phyloP scores from a whole-genome alignment of 2,329 filamentous ascomycete genomes.

The Trichocomaceae sp. region DNA sequence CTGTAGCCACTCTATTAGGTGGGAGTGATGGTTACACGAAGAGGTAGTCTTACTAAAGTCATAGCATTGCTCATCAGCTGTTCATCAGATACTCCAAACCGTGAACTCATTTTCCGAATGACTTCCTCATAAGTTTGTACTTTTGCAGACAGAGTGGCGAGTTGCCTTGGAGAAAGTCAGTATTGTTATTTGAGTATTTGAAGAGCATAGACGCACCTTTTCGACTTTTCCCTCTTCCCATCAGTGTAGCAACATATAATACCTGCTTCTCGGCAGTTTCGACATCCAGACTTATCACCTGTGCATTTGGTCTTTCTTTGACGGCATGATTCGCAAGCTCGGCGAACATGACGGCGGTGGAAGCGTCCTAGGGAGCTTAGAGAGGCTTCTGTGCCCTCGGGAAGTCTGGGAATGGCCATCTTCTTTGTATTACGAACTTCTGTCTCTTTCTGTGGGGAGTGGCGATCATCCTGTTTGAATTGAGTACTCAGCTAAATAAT shows the following conservation, averaged over 20 bases:
- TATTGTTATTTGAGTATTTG: not conserved
- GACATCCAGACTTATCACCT: slow-evolving; percentile 39
- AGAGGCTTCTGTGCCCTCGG: slow-evolving; percentile 28
- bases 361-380: slow-evolving; percentile 29
- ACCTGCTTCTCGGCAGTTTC: slow-evolving; percentile 39
- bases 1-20: slow-evolving; percentile 9
- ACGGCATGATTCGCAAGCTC: slow-evolving; percentile 42
- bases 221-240: slow-evolving; percentile 41
- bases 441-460: slow-evolving; percentile 20
- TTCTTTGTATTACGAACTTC: slow-evolving; percentile 22
- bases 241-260: slow-evolving; percentile 41
- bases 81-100: slow-evolving; percentile 32
- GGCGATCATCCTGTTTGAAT: slow-evolving; percentile 20
- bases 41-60: slow-evolving; percentile 23
- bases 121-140: slow-evolving; percentile 37
- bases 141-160: slow-evolving; percentile 37
- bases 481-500: not conserved
- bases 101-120: slow-evolving; percentile 29
- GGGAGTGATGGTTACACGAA: not conserved
- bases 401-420: slow-evolving; percentile 32
- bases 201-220: slow-evolving; percentile 26
- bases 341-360: slow-evolving; percentile 33
- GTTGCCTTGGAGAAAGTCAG: slow-evolving; percentile 25
- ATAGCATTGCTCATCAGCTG: slow-evolving; percentile 30
- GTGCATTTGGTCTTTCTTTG: slow-evolving; percentile 43